These are phyloP conservation scores for Parascedosporium putredinis DNA, from an alignment of 2,329 filamentous ascomycete species.

Conservation along the genomic window DNA sequence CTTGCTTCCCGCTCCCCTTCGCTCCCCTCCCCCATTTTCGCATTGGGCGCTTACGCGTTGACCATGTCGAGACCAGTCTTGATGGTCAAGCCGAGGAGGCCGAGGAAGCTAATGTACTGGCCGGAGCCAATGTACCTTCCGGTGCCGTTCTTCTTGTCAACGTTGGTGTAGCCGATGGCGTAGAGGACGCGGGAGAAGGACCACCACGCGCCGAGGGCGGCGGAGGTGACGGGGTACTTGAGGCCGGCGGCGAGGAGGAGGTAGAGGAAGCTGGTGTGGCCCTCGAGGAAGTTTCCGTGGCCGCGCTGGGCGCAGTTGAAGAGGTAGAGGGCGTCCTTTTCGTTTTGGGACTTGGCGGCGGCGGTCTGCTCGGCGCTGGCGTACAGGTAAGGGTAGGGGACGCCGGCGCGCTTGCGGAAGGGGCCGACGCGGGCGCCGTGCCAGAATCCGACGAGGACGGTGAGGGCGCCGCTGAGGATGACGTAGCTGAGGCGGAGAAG, in stretches of 20 bases:
- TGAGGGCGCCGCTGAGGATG: conserved; percentile 43
- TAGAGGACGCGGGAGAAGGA: conserved; percentile 40
- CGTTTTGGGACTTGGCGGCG: conserved; percentile 30
- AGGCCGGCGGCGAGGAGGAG: conserved; percentile 46
- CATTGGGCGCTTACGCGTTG: background rate
- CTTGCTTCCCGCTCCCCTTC: background rate
- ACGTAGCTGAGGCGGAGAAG: conserved; percentile 39
- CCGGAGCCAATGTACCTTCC: conserved; percentile 4
- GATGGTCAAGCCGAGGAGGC: background rate
- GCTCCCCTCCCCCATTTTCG: background rate
- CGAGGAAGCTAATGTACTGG: background rate
- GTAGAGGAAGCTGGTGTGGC: conserved; percentile 40
- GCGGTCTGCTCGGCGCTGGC: conserved; percentile 34
- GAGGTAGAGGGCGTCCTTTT: conserved; percentile 34
- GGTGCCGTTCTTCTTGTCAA: conserved; percentile 2
- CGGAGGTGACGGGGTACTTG: conserved; percentile 38
- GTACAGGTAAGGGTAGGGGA: conserved; percentile 48
- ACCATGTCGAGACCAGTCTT: conserved; percentile 3
- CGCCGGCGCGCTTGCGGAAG: conserved; percentile 42
- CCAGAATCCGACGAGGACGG: conserved; percentile 45
- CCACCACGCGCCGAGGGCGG: conserved; percentile 44
- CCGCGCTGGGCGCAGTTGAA: conserved; percentile 59
- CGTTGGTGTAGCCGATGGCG: conserved; percentile 40
- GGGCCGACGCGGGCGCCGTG: conserved; percentile 36
- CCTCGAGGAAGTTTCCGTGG: conserved; percentile 55